Evolutionary conservation across 2,329 filamentous ascomycete genomes (phyloP), one percentile per base, ranked within the genome.

Genomic region (Seiridium unicorne): DNA sequence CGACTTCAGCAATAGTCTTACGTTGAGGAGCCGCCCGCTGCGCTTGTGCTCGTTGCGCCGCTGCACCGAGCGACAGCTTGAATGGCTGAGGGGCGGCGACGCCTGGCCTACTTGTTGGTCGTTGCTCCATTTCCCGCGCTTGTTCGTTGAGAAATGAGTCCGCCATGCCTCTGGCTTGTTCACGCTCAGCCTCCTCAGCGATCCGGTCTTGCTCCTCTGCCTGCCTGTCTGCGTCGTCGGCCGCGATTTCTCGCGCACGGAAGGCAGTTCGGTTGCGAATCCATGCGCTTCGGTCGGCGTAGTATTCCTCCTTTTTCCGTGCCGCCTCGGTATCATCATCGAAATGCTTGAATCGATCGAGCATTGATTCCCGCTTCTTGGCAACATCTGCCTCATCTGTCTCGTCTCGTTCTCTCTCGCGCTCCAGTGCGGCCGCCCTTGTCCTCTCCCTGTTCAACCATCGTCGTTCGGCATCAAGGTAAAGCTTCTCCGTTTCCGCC

Each of bases 361-460:
- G 85, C 75, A 90, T 88, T 54, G 87, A 85, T 36, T 89, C 85
- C 61, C 83, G 86, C 57, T 85, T 84, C 53, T 86, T 83, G 63
- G 88, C 84, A 3, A 84, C 74, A 18, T 87, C 86, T 32, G 86
- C 85, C 3, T 85, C 84, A 66, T 96, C 91, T 55, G 91, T 88
- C 63, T 86, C 87, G 69, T 96, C 92, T 9, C 92, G 88, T 35
- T 89, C 89, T 67, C 86, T 88, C 70, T 97, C 93, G 61, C 95
- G 88, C 66, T 96, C 90, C 31, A 97, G 79, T 0, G 95, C 94
- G 4, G 92, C 91, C 11, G 91, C 90, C 46, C 92, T 86, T 62
- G 90, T 90, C 58, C 90, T 86, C 73, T 99, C 95, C 49, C 93
- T 87, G 72, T 96, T 96, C 34, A 92, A 81, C 94, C 94, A 98